Base-by-base conservation (phyloP, 164 flowering plant genomes). In the Liquidambar formosana region DNA sequence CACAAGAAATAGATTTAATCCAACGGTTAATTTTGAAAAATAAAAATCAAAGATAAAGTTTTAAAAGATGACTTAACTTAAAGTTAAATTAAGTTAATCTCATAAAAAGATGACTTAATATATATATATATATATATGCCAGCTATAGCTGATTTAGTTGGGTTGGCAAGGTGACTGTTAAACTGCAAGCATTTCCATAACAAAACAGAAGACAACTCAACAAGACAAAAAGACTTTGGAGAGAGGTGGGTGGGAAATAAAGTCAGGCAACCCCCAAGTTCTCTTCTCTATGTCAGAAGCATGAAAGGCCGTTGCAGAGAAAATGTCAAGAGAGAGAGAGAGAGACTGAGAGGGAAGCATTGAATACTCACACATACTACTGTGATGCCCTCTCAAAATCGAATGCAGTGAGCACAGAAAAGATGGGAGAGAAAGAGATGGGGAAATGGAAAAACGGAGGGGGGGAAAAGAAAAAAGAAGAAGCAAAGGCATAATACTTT, bases 221-320 rank as follows among this genome's bases (percentile, higher is more conserved):
- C 28, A 65, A 72, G 78, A 77, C 74, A 73, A 79, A 64, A 51
- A 25, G 64, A 64, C 61, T 26, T 57, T 44, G 38, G 52, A 12
- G 51, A 56, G 43, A 27, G 74, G 70, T 67, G 54, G 74, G 71
- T 73, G 71, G 18, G 57, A 14, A 44, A 54, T 64, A 45, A 64
- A 53, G 56, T 19, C 13, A 53, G 71, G 59, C 47, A 49, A 65
- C 46, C 0, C 33, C 26, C 63, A 25, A 62, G 27, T 63, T 56
- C 51, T 23, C 21, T 61, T 6, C 60, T 27, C 47, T 46, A 18
- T 53, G 66, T 41, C 67, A 68, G 59, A 73, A 66, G 68, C 67
- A 77, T 77, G 76, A 71, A 72, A 73, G 75, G 77, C 71, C 72
- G 72, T 80, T 76, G 78, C 78, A 71, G 74, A 72, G 67, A 59